Evolutionary conservation across 768 basidiomycete species (phyloP), one percentile per base, ranked within the genome.

Genomic region (Suillus subaureus): DNA sequence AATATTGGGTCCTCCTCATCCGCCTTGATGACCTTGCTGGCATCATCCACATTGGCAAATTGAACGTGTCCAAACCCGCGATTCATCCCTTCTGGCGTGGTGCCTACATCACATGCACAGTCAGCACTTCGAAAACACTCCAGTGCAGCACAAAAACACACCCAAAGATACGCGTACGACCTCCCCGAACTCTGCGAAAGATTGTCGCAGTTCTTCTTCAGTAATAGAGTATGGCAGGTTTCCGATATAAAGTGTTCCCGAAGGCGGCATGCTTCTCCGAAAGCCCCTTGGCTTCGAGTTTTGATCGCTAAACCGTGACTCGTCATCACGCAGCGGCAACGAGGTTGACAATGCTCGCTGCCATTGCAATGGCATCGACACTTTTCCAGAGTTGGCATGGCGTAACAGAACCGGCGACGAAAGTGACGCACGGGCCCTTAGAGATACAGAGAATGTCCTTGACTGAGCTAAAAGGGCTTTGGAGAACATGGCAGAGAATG

Each of bases 201-300:
- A 75, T 5, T 80, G 77, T 47, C 73, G 64, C 13, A 88, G 57
- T 54, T 85, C 78, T 26, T 72, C 73, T 66, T 79, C 81, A 2
- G 78, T 80, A 45, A 75, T 69, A 21, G 70, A 75, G 72, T 77
- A 91, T 58, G 86, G 84, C n/a, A 88, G n/a, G 67, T 88, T 88
- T 11, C 80, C 83, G 39, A 86, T 68, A 52, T 75, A 87, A 60
- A 88, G 69, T 3, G 76, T 77, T 12, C 74, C 74, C n/a, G 73
- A 75, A 7, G 84, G 83, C 21, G 33, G 18, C 16, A 21, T n/a
- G 2, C 21, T 31, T 33, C 42, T 26, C 21, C 47, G 61, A 40
- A 64, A 64, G n/a, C 65, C 61, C 12, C 60, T 62, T 33, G 15
- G 35, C 63, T 6, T 64, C 26, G 58, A 60, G 39, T 23, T 31